phyloP scores from a whole-genome alignment of 805 yeast genomes.

The Kazachstania bromeliacearum region DNA sequence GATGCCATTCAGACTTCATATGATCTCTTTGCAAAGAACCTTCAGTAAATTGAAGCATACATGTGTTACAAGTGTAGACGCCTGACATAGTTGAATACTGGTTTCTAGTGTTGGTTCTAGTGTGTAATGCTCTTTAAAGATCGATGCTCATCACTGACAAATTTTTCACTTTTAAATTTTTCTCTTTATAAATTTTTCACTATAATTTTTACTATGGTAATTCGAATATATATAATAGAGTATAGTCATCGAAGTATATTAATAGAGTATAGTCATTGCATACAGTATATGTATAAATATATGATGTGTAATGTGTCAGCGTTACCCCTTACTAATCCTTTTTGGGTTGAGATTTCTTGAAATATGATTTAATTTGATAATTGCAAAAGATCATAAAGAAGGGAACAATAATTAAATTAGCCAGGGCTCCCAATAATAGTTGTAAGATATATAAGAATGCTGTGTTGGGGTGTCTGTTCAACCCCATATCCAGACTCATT shows the following conservation, averaged over 20 bases:
- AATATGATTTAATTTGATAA: too few relatives aligned
- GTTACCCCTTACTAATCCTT: neutral
- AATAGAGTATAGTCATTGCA: neutral
- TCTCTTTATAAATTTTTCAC: too few relatives aligned
- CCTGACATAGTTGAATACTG: too few relatives aligned
- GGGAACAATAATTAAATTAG: slow-evolving; percentile 48
- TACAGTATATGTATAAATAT: too few relatives aligned
- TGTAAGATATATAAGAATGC: slow-evolving; percentile 48
- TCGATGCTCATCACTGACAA: too few relatives aligned
- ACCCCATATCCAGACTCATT: slow-evolving; percentile 56
- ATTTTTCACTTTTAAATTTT: too few relatives aligned
- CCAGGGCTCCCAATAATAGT: slow-evolving; percentile 37
- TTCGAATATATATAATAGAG: too few relatives aligned
- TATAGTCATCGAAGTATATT: too few relatives aligned
- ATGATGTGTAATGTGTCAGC: neutral
- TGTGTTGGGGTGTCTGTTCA: slow-evolving; percentile 40
- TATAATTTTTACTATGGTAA: too few relatives aligned
- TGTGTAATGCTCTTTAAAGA: too few relatives aligned
- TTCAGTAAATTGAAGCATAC: slow-evolving; percentile 66
- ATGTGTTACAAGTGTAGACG: slow-evolving; percentile 72
- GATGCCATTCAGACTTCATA: slow-evolving; percentile 97
- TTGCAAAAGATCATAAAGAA: slow-evolving; percentile 43
- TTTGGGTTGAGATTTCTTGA: neutral
- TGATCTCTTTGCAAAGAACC: slow-evolving; percentile 78
- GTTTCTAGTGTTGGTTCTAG: too few relatives aligned